Evolutionary conservation across 2,329 filamentous ascomycete species (phyloP).

Genomic region (Fusarium newnesense): DNA sequence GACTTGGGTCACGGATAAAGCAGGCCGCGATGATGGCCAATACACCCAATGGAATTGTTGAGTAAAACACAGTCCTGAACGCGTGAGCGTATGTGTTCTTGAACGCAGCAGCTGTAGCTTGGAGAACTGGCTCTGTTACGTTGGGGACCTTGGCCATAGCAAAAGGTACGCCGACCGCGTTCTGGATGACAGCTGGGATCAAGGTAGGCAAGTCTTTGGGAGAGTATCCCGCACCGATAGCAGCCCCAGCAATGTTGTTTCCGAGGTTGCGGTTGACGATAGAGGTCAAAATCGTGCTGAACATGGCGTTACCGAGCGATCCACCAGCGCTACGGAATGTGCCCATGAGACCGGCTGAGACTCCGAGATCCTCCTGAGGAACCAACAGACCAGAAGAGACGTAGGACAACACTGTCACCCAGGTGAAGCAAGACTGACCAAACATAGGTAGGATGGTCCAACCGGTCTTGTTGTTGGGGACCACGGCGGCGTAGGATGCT

Average conservation of each 20-base stretch:
- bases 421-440: slow-evolving; percentile 8
- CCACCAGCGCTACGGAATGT: slow-evolving; percentile 18
- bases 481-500: background rate
- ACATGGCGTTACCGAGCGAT: slow-evolving; percentile 17
- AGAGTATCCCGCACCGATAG: background rate
- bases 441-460: slow-evolving; percentile 14
- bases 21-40: background rate
- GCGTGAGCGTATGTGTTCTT: slow-evolving; percentile 11
- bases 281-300: slow-evolving; percentile 9
- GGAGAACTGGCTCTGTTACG: slow-evolving; percentile 1
- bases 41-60: background rate
- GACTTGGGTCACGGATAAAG: slow-evolving; percentile 8
- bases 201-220: background rate
- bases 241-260: slow-evolving; percentile 7
- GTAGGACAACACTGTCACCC: slow-evolving; percentile 8
- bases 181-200: slow-evolving; percentile 8
- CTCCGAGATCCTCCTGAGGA: slow-evolving; percentile 5
- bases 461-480: slow-evolving; percentile 1
- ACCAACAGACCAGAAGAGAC: slow-evolving; percentile 11
- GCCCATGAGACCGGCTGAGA: slow-evolving; percentile 9
- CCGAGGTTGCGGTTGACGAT: slow-evolving; percentile 5
- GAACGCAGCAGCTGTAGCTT: background rate
- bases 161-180: slow-evolving; percentile 8
- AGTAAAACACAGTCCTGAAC: slow-evolving; percentile 9
- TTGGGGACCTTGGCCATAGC: slow-evolving; percentile 16